phyloP scores from a whole-genome alignment of 225 moss, liverwort and hornwort genomes.

The Neckera pumila region DNA sequence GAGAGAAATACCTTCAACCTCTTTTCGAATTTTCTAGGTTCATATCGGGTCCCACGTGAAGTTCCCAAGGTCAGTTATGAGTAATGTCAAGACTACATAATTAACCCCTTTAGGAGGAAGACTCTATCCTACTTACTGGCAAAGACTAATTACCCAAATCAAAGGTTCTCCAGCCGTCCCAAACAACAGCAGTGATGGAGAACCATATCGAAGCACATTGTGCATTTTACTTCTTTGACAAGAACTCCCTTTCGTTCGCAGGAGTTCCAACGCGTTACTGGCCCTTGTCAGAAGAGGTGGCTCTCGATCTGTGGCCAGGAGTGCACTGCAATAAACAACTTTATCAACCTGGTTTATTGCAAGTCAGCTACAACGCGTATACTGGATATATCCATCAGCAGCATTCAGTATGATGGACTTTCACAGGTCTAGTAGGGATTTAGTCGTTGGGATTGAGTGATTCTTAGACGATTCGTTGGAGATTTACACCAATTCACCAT shows the following conservation, averaged over 20 bases:
- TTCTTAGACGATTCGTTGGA: not conserved
- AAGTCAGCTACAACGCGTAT: not conserved
- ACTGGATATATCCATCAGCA: not conserved
- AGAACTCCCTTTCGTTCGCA: not conserved
- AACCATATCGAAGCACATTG: not conserved
- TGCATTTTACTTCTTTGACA: not conserved
- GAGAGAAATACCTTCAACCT: not conserved
- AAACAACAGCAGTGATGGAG: not conserved
- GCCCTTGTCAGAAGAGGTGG: conserved; percentile 8
- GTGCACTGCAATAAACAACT: not conserved
- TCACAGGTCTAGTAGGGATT: not conserved
- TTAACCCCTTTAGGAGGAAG: not conserved
- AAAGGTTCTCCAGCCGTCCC: not conserved
- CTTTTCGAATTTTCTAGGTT: not conserved
- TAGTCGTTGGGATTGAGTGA: not conserved
- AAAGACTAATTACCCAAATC: not conserved
- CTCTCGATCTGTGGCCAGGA: conserved; percentile 7
- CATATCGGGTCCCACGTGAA: not conserved
- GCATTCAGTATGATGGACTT: not conserved
- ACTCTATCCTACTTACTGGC: not conserved
- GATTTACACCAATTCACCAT: not conserved
- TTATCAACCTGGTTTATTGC: not conserved
- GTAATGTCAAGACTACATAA: not conserved
- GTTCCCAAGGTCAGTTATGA: not conserved
- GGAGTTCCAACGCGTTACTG: not conserved